Evolutionary conservation across 495 filamentous ascomycete genomes (phyloP).

Genomic region (Pyrenopolyporus hunteri): DNA sequence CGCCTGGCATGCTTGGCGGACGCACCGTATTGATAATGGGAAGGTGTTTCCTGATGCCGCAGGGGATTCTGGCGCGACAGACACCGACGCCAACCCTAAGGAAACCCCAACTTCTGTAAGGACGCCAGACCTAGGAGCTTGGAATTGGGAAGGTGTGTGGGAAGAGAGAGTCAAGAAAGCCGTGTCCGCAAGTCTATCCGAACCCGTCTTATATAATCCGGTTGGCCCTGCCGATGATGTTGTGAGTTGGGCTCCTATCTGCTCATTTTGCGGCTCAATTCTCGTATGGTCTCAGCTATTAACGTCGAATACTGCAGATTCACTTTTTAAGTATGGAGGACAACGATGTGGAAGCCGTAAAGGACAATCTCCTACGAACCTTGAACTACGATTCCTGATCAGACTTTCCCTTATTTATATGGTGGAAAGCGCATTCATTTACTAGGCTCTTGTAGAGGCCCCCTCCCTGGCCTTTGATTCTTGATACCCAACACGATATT

Average conservation of each 20-base stretch:
- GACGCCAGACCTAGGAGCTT: constrained; percentile 77
- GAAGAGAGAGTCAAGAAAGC: constrained; percentile 79
- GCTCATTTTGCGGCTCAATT: constrained; percentile 3
- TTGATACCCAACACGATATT: constrained; percentile 34
- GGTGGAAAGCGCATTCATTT: constrained; percentile 20
- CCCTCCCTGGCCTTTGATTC: constrained; percentile 5
- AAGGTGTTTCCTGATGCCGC: constrained; percentile 36
- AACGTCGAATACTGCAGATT: constrained; percentile 56
- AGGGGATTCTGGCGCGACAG: constrained; percentile 1
- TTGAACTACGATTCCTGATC: constrained; percentile 44
- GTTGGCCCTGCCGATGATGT: constrained; percentile 68
- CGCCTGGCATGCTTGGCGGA: constrained; percentile 89
- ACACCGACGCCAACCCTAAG: neutral
- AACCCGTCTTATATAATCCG: constrained; percentile 75
- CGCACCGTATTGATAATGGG: constrained; percentile 59
- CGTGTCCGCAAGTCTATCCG: constrained; percentile 75
- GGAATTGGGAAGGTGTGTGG: constrained; percentile 98
- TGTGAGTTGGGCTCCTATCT: constrained; percentile 51
- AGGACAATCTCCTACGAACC: constrained; percentile 64
- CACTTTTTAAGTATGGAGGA: constrained; percentile 71
- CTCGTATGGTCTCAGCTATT: constrained; percentile 15
- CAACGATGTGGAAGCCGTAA: constrained; percentile 61
- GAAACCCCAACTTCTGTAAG: constrained; percentile 44
- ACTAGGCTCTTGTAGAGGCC: neutral
- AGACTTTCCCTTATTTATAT: constrained; percentile 7